Conservation (phyloP, 768 basidiomycete genomes). For the Lanmaoa rubissima region DNA sequence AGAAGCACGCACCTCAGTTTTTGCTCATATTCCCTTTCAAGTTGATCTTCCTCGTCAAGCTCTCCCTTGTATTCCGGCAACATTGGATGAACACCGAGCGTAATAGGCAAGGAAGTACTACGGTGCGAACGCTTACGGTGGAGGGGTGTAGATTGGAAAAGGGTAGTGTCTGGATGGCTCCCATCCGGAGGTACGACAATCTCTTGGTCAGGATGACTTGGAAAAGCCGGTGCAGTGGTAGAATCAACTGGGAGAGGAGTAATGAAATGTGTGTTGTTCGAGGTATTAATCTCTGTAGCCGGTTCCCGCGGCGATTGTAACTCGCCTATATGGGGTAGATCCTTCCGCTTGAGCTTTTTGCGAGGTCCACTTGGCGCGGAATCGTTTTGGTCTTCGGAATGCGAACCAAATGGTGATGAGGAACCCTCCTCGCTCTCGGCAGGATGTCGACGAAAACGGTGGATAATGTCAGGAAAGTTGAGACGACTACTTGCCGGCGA, state of each 20-base stretch:
- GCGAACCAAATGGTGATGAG: conserved; percentile 45
- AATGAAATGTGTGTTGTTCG: conserved; percentile 1
- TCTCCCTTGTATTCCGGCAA: conserved; percentile 37
- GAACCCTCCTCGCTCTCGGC: conserved; percentile 47
- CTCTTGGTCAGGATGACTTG: conserved; percentile 6
- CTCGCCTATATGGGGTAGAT: conserved; percentile 27
- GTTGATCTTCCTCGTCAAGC: conserved; percentile 46
- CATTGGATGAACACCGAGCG: conserved; percentile 23
- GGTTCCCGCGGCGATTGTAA: conserved; percentile 18
- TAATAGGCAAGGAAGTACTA: conserved; percentile 37
- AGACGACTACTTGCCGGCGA: conserved; percentile 47
- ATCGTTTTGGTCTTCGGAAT: conserved; percentile 41
- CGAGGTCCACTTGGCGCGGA: conserved; percentile 21
- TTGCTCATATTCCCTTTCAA: conserved; percentile 54
- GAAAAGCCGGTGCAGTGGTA: not conserved
- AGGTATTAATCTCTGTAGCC: conserved; percentile 8
- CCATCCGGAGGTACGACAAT: not conserved
- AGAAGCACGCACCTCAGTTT: conserved; percentile 22
- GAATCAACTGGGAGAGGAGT: conserved; percentile 7
- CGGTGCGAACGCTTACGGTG: conserved; percentile 20
- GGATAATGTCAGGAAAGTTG: conserved; percentile 38
- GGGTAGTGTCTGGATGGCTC: not conserved
- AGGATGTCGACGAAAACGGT: conserved; percentile 34
- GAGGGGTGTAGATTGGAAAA: not conserved
- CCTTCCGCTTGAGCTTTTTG: conserved; percentile 11